Conservation (phyloP, 2,329 filamentous ascomycete genomes). For the Xylaria sp. region DNA sequence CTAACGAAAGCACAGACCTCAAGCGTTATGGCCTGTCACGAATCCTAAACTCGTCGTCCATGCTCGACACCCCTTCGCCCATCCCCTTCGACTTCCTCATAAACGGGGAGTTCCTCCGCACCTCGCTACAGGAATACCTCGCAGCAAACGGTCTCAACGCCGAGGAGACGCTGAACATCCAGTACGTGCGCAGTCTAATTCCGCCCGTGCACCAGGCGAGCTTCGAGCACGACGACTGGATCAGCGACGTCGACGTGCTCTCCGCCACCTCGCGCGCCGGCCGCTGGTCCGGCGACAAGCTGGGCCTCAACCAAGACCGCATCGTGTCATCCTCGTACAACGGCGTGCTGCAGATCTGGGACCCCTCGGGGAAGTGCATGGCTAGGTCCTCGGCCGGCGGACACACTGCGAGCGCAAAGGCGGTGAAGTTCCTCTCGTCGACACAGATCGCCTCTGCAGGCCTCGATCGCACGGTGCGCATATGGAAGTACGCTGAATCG, state of each 20-base stretch:
- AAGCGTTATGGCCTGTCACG: slow-evolving; percentile 76
- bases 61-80: slow-evolving; percentile 71
- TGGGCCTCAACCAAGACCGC: slow-evolving; percentile 69
- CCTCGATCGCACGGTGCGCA: slow-evolving; percentile 82
- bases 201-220: slow-evolving; percentile 89
- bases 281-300: slow-evolving; percentile 61
- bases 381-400: slow-evolving; percentile 73
- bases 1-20: slow-evolving; percentile 60
- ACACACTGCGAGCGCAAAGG: slow-evolving; percentile 80
- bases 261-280: slow-evolving; percentile 72
- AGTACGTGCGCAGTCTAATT: slow-evolving; percentile 92
- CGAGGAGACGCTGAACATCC: slow-evolving; percentile 85
- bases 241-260: slow-evolving; percentile 85
- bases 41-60: slow-evolving; percentile 76
- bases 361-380: slow-evolving; percentile 84
- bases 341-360: slow-evolving; percentile 88
- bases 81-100: slow-evolving; percentile 94
- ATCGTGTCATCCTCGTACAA: slow-evolving; percentile 96
- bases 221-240: slow-evolving; percentile 98
- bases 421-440: slow-evolving; percentile 83
- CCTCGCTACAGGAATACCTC: slow-evolving; percentile 91
- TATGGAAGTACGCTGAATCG: slow-evolving; percentile 87
- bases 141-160: slow-evolving; percentile 85
- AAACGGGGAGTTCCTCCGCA: slow-evolving; percentile 90
- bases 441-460: slow-evolving; percentile 84